Evolutionary conservation across 2,329 filamentous ascomycete species (phyloP).

Genomic region (Zymoseptoria ardabiliae): DNA sequence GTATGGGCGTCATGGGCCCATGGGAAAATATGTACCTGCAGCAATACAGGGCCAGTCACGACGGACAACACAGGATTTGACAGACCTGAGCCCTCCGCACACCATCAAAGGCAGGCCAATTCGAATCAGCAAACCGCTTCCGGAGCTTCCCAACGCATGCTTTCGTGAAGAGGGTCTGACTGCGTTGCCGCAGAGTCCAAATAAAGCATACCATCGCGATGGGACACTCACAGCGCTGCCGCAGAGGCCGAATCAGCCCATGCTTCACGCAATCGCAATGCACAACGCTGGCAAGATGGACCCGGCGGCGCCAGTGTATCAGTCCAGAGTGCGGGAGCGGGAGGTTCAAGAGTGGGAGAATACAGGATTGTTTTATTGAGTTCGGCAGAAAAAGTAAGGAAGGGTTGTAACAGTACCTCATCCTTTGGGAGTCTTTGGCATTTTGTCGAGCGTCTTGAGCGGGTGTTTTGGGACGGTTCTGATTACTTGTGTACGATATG

Average conservation of each 20-base stretch:
- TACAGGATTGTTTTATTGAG: background rate
- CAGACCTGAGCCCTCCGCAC: background rate
- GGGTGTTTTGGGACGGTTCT: background rate
- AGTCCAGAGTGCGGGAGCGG: background rate
- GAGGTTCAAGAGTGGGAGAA: background rate
- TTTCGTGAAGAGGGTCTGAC: background rate
- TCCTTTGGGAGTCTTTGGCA: background rate
- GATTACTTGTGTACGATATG: background rate
- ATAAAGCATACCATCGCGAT: background rate
- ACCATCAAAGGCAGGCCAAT: constrained; percentile 2
- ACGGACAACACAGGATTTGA: background rate
- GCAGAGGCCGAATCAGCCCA: constrained; percentile 4
- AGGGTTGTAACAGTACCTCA: background rate
- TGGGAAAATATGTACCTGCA: background rate
- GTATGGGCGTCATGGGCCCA: background rate
- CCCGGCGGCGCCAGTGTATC: background rate
- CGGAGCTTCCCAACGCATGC: constrained; percentile 4
- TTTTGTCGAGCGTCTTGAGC: background rate
- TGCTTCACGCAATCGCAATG: constrained; percentile 2
- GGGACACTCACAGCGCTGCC: background rate
- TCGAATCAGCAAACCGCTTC: constrained; percentile 7
- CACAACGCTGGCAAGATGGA: background rate
- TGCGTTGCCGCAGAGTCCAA: background rate
- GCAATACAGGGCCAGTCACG: background rate
- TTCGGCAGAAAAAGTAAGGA: background rate